phyloP scores from a whole-genome alignment of 75 land plant species.

The Chamaecyparis obtusa region DNA sequence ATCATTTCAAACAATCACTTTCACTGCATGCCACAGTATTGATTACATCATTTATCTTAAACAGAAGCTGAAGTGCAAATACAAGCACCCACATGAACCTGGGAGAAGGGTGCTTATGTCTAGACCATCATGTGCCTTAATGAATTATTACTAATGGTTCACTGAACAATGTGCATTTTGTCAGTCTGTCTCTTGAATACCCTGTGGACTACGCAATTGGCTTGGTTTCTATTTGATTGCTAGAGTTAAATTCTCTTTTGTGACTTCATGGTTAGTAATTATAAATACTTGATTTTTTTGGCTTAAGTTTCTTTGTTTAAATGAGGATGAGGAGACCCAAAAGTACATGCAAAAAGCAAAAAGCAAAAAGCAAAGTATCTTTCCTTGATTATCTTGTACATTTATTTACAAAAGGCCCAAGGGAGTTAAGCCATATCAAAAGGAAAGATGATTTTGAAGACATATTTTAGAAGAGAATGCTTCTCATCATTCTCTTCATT shows the following conservation, averaged over 20 bases:
- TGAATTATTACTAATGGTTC: too few relatives aligned
- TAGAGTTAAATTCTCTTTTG: too few relatives aligned
- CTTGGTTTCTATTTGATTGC: too few relatives aligned
- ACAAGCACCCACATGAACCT: neutral
- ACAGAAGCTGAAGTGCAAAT: neutral
- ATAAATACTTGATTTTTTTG: too few relatives aligned
- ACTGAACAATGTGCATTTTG: neutral
- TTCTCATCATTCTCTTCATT: too few relatives aligned
- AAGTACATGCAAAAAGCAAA: neutral
- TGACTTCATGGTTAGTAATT: too few relatives aligned
- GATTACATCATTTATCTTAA: neutral
- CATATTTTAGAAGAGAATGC: too few relatives aligned
- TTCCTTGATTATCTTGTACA: neutral
- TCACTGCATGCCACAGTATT: neutral
- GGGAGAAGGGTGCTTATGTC: neutral
- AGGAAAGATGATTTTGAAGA: too few relatives aligned
- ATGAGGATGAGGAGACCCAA: too few relatives aligned
- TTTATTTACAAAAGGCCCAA: neutral
- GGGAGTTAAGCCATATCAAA: neutral
- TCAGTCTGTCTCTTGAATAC: neutral
- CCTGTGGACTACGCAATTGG: too few relatives aligned
- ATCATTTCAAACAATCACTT: neutral
- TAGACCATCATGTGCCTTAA: neutral
- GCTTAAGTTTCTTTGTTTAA: too few relatives aligned
- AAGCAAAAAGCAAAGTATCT: neutral